Evolutionary conservation across 495 filamentous ascomycete species (phyloP), one percentile per base, ranked within the genome.

Genomic region (Lasiosphaeria ovina): DNA sequence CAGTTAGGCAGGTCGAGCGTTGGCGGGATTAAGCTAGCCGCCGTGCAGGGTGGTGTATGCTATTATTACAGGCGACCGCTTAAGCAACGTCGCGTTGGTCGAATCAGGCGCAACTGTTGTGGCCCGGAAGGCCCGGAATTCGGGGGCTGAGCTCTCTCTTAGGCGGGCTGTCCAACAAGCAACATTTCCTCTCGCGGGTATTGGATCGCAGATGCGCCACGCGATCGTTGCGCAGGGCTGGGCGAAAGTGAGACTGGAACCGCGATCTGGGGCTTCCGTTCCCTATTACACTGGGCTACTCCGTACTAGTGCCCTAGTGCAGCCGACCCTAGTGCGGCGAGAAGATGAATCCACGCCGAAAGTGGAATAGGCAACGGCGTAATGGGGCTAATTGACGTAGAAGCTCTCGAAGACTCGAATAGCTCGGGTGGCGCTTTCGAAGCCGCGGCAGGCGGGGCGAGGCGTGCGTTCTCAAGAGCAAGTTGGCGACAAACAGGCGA

Each of bases 21-120:
- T 51, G 11, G 42, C 52, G 38, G 35, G 34, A 57, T 51, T 31
- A 33, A 53, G 54, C 57, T 65, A 64, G 65, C 55, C 64, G 60
- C 64, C 52, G 52, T 54, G 59, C 59, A 57, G 55, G 34, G 24
- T 31, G 34, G 9, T 12, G 6, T 51, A 34, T 63, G 62, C 65
- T 68, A 70, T 68, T 68, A 70, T 66, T 68, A 66, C 68, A 57
- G 59, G 62, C 59, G 51, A 58, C 38, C 50, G 57, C 44, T 57
- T 49, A 56, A 57, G 44, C 57, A 40, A 44, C 54, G 57, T 51
- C 33, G 38, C 3, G 51, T 36, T 38, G 32, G 57, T 66, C 66
- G 55, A 66, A 68, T 66, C 57, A 71, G 63, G 59, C 42, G 57
- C 34, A 35, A 35, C 16, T n/a, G 0, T n/a, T 47, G 7, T 56